Conservation (phyloP, 305 asterid species). For the Fraxinus xanthoxyloides region DNA sequence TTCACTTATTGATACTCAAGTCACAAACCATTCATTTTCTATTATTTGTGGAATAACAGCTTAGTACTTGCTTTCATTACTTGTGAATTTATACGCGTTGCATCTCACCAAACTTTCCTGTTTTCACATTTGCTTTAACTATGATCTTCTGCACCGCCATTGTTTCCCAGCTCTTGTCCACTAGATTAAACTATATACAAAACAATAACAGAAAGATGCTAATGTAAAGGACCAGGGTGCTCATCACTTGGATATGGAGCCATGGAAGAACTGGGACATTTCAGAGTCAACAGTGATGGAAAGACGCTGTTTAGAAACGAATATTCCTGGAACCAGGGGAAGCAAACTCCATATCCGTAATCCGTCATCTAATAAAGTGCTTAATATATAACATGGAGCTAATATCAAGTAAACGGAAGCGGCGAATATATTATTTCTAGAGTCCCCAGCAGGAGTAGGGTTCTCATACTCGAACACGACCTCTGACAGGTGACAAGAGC, state of each 20-base stretch:
- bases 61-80: not conserved
- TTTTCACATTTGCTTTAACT: not conserved
- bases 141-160: not conserved
- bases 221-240: slow-evolving; percentile 48
- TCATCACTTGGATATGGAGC: slow-evolving; percentile 53
- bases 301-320: slow-evolving; percentile 40
- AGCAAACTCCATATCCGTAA: not conserved
- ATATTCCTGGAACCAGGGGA: slow-evolving; percentile 49
- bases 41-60: not conserved
- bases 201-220: not conserved
- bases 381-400: not conserved
- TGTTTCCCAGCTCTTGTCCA: not conserved
- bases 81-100: not conserved
- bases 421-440: slow-evolving; percentile 53
- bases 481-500: slow-evolving; percentile 39
- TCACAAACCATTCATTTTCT: not conserved
- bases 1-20: not conserved
- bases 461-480: slow-evolving; percentile 54
- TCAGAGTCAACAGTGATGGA: slow-evolving; percentile 48
- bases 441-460: slow-evolving; percentile 59
- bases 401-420: slow-evolving; percentile 17
- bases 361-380: not conserved
- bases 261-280: slow-evolving; percentile 48
- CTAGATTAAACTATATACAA: not conserved
- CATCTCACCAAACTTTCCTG: not conserved